Conservation (phyloP, 2,329 filamentous ascomycete genomes). For the Exserohilum rostratum region DNA sequence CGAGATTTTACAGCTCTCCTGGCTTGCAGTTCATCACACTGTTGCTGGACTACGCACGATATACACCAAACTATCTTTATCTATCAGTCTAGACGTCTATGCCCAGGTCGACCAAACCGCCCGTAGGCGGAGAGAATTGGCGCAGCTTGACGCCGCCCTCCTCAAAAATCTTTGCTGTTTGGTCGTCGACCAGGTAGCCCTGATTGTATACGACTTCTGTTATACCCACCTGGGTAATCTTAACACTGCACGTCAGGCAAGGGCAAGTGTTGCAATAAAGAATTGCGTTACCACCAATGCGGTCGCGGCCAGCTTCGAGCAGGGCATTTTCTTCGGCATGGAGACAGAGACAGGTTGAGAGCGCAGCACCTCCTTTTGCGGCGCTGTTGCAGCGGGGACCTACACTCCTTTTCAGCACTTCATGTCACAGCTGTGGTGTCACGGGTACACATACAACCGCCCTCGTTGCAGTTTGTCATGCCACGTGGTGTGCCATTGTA, state of each 20-base stretch:
- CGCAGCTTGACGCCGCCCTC: slow-evolving; percentile 83
- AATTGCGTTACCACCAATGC: slow-evolving; percentile 80
- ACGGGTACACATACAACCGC: slow-evolving; percentile 68
- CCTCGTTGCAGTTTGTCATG: slow-evolving; percentile 87
- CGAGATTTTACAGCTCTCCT: too few species aligned
- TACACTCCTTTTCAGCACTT: slow-evolving; percentile 26
- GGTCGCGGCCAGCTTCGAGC: slow-evolving; percentile 88
- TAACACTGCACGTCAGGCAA: slow-evolving; percentile 96
- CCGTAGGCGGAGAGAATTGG: slow-evolving; percentile 74
- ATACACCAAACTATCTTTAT: too few species aligned
- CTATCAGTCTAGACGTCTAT: slow-evolving; percentile 1
- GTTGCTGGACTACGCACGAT: too few species aligned
- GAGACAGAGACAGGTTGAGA: slow-evolving; percentile 92
- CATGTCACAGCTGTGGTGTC: not conserved
- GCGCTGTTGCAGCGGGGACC: slow-evolving; percentile 79
- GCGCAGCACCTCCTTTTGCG: slow-evolving; percentile 69
- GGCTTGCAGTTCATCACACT: too few species aligned
- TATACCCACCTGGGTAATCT: slow-evolving; percentile 96
- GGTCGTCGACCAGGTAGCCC: slow-evolving; percentile 89
- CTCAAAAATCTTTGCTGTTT: slow-evolving; percentile 79
- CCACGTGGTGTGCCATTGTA: slow-evolving; percentile 98
- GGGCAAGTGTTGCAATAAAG: slow-evolving; percentile 97
- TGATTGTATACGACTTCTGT: slow-evolving; percentile 93
- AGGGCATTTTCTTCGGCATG: slow-evolving; percentile 98
- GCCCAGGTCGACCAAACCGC: slow-evolving; percentile 41